Evolutionary conservation across 768 basidiomycete genomes (phyloP).

Genomic region (Plicaturopsis crispa): DNA sequence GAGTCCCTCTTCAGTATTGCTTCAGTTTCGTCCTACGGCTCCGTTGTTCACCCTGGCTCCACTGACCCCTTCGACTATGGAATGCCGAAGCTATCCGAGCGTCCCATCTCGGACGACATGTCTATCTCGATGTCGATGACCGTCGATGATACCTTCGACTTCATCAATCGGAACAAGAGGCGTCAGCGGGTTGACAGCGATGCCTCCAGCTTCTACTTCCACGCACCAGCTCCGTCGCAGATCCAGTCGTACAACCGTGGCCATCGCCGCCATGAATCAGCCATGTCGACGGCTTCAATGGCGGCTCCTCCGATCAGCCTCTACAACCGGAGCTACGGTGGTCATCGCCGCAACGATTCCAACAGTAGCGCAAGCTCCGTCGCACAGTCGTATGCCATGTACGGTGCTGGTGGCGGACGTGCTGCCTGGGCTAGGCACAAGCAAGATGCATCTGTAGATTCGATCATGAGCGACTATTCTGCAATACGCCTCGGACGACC

Average conservation of each 20-base stretch:
- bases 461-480: conserved; percentile 58
- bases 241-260: conserved; percentile 32
- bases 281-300: conserved; percentile 43
- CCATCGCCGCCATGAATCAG: conserved; percentile 59
- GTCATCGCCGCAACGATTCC: conserved; percentile 51
- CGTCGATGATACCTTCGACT: conserved; percentile 72
- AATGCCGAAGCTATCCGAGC: conserved; percentile 40
- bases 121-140: conserved; percentile 43
- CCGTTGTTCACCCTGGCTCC: conserved; percentile 52
- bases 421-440: conserved; percentile 54
- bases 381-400: conserved; percentile 45
- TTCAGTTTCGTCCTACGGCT: conserved; percentile 74
- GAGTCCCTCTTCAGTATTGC: conserved; percentile 69
- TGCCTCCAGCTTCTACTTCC: conserved; percentile 73
- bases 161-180: conserved; percentile 30
- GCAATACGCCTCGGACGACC: conserved; percentile 54
- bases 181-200: conserved; percentile 65
- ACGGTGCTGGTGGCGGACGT: conserved; percentile 46
- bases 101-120: conserved; percentile 54
- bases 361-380: conserved; percentile 50
- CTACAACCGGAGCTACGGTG: conserved; percentile 57
- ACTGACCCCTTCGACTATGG: conserved; percentile 68
- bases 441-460: conserved; percentile 55
- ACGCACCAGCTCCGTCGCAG: conserved; percentile 23
- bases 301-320: conserved; percentile 62